phyloP scores from a whole-genome alignment of 805 yeast species.

The Groenewaldozyma salmanticensis region DNA sequence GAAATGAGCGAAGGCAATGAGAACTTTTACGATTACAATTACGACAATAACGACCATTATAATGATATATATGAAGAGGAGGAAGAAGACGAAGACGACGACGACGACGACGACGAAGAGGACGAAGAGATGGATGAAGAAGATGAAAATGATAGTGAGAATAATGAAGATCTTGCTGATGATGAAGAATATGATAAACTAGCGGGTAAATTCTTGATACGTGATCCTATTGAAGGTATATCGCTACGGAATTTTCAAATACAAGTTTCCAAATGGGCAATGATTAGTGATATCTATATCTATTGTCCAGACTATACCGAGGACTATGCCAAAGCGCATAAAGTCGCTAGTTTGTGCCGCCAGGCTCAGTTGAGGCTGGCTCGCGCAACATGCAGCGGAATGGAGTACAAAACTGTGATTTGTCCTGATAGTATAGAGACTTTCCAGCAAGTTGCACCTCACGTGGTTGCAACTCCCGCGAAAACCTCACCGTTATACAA shows the following conservation, averaged over 20 bases:
- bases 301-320: conserved; percentile 50
- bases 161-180: background rate
- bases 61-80: background rate
- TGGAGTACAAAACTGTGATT: conserved; percentile 15
- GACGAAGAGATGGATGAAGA: background rate
- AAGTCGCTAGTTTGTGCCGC: conserved; percentile 13
- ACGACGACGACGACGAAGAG: conserved; percentile 2
- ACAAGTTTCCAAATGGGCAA: conserved; percentile 73
- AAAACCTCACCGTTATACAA: background rate
- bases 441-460: conserved; percentile 16
- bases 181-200: background rate
- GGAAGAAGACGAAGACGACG: background rate
- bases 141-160: conserved; percentile 1
- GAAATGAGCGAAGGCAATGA: background rate
- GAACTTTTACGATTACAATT: background rate
- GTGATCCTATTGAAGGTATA: conserved; percentile 66
- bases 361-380: conserved; percentile 13
- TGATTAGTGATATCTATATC: conserved; percentile 65
- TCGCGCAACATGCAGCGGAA: conserved; percentile 7
- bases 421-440: conserved; percentile 13
- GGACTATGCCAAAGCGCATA: conserved; percentile 9
- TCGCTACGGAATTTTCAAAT: conserved; percentile 76
- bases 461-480: conserved; percentile 17
- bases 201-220: conserved; percentile 34
- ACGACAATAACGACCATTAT: background rate